A percentile compares a stretch with the other conserved stretches of the same genome.
Conservation (phyloP, 164 flowering plant genomes). For the Aristolochia contorta region DNA sequence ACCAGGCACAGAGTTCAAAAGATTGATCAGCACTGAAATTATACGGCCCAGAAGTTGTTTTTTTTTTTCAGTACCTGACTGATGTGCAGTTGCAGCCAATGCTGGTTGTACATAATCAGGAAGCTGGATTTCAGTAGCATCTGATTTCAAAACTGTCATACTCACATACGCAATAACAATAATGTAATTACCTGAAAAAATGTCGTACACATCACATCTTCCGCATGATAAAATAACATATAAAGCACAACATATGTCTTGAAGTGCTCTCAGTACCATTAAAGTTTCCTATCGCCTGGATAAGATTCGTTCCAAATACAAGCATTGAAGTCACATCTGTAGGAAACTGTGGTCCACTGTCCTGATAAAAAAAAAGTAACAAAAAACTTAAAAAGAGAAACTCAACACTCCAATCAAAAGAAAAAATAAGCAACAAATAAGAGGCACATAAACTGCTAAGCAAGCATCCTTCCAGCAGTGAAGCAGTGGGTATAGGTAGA, state of each 20-base stretch:
- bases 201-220: conserved; percentile 1
- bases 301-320: conserved; percentile 73
- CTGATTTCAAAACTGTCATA: conserved; percentile 7
- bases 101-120: conserved; percentile 52
- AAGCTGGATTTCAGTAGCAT: conserved; percentile 8
- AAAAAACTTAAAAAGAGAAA: no score
- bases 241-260: not conserved
- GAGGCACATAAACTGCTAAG: not conserved
- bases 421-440: not conserved
- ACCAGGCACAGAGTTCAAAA: no score
- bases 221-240: not conserved
- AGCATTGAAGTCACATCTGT: conserved; percentile 52
- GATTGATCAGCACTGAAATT: no score
- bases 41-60: not conserved
- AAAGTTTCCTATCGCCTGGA: conserved; percentile 81
- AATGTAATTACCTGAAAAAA: conserved; percentile 46
- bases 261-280: conserved; percentile 34
- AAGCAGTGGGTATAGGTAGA: not conserved
- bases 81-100: conserved; percentile 14
- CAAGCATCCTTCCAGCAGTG: not conserved
- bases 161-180: conserved; percentile 55
- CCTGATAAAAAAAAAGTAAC: conserved; percentile 29
- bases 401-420: no score
- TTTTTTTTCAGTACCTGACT: conserved; percentile 39
- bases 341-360: conserved; percentile 75